Base-by-base conservation (phyloP, 768 basidiomycete species). In the Boletus huronensis region DNA sequence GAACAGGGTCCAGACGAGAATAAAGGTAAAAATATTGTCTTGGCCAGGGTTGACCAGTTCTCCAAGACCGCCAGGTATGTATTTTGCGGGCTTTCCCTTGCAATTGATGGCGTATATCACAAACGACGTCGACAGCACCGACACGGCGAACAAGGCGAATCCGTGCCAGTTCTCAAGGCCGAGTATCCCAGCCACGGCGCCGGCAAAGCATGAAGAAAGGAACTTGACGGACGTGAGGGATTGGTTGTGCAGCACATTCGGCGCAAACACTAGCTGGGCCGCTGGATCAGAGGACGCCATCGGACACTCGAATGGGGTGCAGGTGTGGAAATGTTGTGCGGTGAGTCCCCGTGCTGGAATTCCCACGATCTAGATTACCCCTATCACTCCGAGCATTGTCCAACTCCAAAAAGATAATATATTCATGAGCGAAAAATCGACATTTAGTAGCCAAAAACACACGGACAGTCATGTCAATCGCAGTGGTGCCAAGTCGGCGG, bases 1-100 rank as follows among this genome's bases (percentile, higher is more conserved):
- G 69, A 94, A 90, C 52, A 96, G 75, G 34, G 94, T 98, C 94
- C 94, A 98, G 21, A 89, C 87, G 28, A 97, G 81, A 54, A 98
- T 81, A 64, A 95, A 98, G 3, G 92, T 91, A 64, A 93, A 91
- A 17, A 87, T 75, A 59, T 93, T 94, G 71, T 97, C 94, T 71
- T 93, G 90, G 10, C 92, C 92, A 0, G 94, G 87, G 57, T 87
- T 92, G 44, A 86, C 73, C 35, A 96, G 72, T 51, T 88, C 88
- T 70, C 77, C 72, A 55, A 82, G 64, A 2, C 88, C 88, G 5
- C 83, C 83, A 41, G 78, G 73, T 17, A 86, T 64, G 69, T 83
- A 91, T 62, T 82, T 87, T 39, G 71, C 62, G 0, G 88, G 85
- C 31, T 75, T 76, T 3, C 84, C 82, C 49, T 78, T 75, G 73